Percentiles rank a stretch among this genome's conserved stretches.
Evolutionary conservation across 306 rosid species (phyloP).

Genomic region (Cicer bijugum): DNA sequence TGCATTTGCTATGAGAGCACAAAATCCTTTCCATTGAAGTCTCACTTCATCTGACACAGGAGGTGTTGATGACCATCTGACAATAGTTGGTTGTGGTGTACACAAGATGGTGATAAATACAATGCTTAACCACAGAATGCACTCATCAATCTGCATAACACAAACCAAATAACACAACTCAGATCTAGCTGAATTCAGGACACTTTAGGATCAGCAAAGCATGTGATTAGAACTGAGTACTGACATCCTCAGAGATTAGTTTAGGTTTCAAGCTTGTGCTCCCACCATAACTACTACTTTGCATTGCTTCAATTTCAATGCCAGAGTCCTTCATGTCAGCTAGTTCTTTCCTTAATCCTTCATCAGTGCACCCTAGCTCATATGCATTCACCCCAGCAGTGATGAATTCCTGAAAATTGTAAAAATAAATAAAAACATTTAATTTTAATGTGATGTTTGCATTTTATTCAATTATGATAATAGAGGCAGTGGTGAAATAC

Average conservation of each 20-base stretch:
- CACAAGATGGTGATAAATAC: constrained; percentile 92
- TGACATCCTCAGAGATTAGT: constrained; percentile 79
- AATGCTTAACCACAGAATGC: constrained; percentile 94
- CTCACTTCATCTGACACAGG: constrained; percentile 86
- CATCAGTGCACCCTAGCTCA: constrained; percentile 96
- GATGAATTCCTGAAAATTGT: constrained; percentile 76
- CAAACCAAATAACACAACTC: constrained; percentile 21
- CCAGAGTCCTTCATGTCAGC: constrained; percentile 78
- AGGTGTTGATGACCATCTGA: constrained; percentile 93
- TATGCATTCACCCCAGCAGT: constrained; percentile 96
- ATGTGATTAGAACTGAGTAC: constrained; percentile 33
- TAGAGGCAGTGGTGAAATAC: constrained; percentile 52
- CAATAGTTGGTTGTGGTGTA: constrained; percentile 94
- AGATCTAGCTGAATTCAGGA: constrained; percentile 4
- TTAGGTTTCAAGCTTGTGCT: constrained; percentile 84
- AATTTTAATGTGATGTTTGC: background rate
- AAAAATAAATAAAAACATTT: background rate
- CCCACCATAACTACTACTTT: constrained; percentile 64
- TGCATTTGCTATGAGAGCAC: constrained; percentile 95
- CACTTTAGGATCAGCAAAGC: background rate
- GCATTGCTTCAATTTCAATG: constrained; percentile 78
- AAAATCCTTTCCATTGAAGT: constrained; percentile 97
- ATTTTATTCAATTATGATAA: background rate
- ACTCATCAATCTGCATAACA: constrained; percentile 78
- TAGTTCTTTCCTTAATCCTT: constrained; percentile 89